These are phyloP conservation scores for Penicillium roqueforti DNA, from an alignment of 495 filamentous ascomycete genomes.

Conservation along the genomic window DNA sequence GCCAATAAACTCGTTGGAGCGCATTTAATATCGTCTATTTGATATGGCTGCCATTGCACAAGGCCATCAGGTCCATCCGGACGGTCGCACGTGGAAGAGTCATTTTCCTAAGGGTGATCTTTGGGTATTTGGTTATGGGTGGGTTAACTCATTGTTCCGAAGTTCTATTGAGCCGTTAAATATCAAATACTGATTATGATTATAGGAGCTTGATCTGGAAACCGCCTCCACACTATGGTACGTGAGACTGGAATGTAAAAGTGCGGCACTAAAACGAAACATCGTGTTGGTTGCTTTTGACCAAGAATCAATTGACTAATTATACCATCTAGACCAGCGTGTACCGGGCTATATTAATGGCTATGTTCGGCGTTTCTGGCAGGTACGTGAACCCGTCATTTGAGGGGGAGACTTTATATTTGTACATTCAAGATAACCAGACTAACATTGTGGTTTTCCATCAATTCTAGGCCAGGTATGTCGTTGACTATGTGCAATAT, in stretches of 20 bases:
- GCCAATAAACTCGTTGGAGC: neutral
- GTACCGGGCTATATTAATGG: slow-evolving; percentile 89
- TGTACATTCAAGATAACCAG: slow-evolving; percentile 1
- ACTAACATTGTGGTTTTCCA: slow-evolving; percentile 7
- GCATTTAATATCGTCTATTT: neutral
- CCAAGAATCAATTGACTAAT: neutral
- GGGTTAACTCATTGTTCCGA: slow-evolving; percentile 22
- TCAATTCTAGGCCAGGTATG: slow-evolving; percentile 35
- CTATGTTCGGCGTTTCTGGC: slow-evolving; percentile 97
- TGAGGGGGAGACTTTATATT: too few relatives aligned
- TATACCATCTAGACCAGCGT: slow-evolving; percentile 58
- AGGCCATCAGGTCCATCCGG: slow-evolving; percentile 26
- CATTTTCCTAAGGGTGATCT: slow-evolving; percentile 57
- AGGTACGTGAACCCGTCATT: slow-evolving; percentile 46
- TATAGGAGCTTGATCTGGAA: slow-evolving; percentile 95
- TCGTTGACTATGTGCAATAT: neutral
- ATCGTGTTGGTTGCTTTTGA: neutral
- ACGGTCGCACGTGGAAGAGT: slow-evolving; percentile 40
- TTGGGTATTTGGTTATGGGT: slow-evolving; percentile 94
- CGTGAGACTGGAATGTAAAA: slow-evolving; percentile 5
- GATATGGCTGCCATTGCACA: slow-evolving; percentile 24
- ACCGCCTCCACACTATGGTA: slow-evolving; percentile 93
- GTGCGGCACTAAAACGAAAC: neutral
- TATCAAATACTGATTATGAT: neutral
- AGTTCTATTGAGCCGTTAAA: neutral